phyloP scores from a whole-genome alignment of 1,139 yeast species.

The Sugiyamaella sp. region DNA sequence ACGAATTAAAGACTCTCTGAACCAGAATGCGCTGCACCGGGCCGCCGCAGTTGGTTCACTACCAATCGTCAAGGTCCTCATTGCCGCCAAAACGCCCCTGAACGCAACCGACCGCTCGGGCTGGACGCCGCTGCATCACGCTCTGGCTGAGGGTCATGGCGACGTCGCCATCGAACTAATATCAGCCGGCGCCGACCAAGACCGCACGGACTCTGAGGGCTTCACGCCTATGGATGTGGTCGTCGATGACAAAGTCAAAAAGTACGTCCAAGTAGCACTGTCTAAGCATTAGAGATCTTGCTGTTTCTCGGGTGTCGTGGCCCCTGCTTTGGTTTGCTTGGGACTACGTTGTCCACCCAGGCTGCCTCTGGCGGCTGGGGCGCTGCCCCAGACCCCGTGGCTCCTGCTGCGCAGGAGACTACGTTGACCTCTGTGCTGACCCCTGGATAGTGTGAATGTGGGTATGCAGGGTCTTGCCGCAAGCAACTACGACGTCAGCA shows the following conservation, averaged over 20 bases:
- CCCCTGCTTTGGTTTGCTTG: too few species aligned
- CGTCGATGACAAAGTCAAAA: conserved; percentile 59
- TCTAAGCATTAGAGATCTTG: conserved; percentile 7
- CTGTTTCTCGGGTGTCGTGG: too few species aligned
- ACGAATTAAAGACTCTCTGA: conserved; percentile 65
- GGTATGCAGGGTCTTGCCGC: not conserved
- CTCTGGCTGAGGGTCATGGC: conserved; percentile 88
- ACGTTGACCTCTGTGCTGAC: too few species aligned
- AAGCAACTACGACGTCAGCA: too few species aligned
- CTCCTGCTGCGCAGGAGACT: conserved; percentile 1
- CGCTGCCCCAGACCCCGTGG: conserved; percentile 1
- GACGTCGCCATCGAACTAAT: conserved; percentile 70
- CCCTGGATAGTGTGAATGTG: too few species aligned
- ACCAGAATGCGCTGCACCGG: conserved; percentile 72
- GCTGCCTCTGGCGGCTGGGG: conserved; percentile 1
- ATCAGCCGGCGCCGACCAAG: conserved; percentile 66
- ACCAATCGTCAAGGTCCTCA: conserved; percentile 54
- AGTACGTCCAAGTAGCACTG: conserved; percentile 34
- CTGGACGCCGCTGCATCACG: conserved; percentile 90
- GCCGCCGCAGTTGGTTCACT: conserved; percentile 81
- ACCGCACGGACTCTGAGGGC: conserved; percentile 54
- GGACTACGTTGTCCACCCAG: not conserved
- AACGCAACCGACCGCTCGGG: conserved; percentile 72
- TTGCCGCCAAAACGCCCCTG: conserved; percentile 61
- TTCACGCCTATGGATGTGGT: conserved; percentile 63